Percentiles rank a stretch among this genome's conserved stretches.
Conservation (phyloP, 2,329 filamentous ascomycete genomes). For the Diaporthe vexans region DNA sequence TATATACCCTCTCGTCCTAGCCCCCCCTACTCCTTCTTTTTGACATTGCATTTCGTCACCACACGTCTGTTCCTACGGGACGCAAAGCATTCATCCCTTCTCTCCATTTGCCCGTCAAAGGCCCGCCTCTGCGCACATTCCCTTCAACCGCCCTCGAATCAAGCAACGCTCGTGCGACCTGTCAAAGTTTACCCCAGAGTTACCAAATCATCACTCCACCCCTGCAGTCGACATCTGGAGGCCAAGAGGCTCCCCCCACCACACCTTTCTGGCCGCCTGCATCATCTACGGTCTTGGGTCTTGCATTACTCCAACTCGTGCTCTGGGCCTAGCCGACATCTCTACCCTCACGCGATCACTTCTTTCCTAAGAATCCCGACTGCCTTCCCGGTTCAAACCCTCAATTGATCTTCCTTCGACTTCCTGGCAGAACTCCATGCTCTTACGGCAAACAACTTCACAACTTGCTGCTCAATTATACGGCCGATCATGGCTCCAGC, state of each 20-base stretch:
- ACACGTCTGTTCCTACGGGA: conserved; percentile 10
- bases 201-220: conserved; percentile 33
- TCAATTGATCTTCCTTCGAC: conserved; percentile 27
- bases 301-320: conserved; percentile 18
- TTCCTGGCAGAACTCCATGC: conserved; percentile 33
- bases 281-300: conserved; percentile 20
- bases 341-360: conserved; percentile 37
- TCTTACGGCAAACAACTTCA: conserved; percentile 19
- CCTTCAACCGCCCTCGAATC: conserved; percentile 15
- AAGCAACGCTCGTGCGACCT: conserved; percentile 33
- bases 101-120: not conserved
- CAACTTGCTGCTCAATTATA: conserved; percentile 18
- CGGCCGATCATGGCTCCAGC: conserved; percentile 57
- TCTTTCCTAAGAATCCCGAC: conserved; percentile 33
- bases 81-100: conserved; percentile 3
- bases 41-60: conserved; percentile 24
- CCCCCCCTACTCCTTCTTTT: not conserved
- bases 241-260: conserved; percentile 31
- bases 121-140: conserved; percentile 18
- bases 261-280: conserved; percentile 19
- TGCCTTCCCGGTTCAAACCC: conserved; percentile 13
- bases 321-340: not conserved
- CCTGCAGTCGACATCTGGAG: conserved; percentile 26
- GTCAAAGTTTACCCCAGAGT: conserved; percentile 35
- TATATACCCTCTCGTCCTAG: conserved; percentile 32